Conservation (phyloP, 164 flowering plant genomes). For the Vitis amurensis region DNA sequence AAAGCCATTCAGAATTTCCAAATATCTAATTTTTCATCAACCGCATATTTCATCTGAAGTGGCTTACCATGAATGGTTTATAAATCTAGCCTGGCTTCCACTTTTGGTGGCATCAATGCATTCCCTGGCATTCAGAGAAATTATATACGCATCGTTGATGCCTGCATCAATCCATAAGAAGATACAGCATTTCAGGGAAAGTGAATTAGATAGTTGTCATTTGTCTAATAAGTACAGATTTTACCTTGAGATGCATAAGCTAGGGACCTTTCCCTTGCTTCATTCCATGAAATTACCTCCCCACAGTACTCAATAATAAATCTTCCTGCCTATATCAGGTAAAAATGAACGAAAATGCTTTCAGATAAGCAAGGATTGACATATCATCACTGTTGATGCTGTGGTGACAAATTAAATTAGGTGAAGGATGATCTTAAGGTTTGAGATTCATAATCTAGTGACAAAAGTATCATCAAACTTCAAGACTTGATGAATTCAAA, state of each 20-base stretch:
- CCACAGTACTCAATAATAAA: slow-evolving; percentile 96
- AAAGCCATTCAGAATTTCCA: too few relatives aligned
- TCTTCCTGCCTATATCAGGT: slow-evolving; percentile 60
- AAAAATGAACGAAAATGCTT: neutral
- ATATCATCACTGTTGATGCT: too few relatives aligned
- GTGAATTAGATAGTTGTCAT: neutral
- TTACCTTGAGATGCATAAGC: slow-evolving; percentile 78
- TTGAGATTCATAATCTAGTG: too few relatives aligned
- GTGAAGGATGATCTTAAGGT: too few relatives aligned
- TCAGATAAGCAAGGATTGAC: too few relatives aligned
- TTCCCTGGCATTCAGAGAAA: slow-evolving; percentile 69
- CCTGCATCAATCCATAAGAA: slow-evolving; percentile 51
- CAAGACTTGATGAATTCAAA: too few relatives aligned
- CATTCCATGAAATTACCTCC: slow-evolving; percentile 89
- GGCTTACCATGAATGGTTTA: slow-evolving; percentile 95
- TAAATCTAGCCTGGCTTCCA: slow-evolving; percentile 94
- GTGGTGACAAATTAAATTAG: too few relatives aligned
- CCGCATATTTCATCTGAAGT: neutral
- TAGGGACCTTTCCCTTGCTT: slow-evolving; percentile 76
- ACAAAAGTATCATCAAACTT: too few relatives aligned
- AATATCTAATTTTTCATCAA: too few relatives aligned
- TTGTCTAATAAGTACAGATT: slow-evolving; percentile 1
- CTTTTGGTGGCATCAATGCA: slow-evolving; percentile 92
- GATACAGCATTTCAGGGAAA: neutral
- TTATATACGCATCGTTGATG: slow-evolving; percentile 83